Evolutionary conservation across 208 protist species (phyloP).

Genomic region (Crithidia sp.): DNA sequence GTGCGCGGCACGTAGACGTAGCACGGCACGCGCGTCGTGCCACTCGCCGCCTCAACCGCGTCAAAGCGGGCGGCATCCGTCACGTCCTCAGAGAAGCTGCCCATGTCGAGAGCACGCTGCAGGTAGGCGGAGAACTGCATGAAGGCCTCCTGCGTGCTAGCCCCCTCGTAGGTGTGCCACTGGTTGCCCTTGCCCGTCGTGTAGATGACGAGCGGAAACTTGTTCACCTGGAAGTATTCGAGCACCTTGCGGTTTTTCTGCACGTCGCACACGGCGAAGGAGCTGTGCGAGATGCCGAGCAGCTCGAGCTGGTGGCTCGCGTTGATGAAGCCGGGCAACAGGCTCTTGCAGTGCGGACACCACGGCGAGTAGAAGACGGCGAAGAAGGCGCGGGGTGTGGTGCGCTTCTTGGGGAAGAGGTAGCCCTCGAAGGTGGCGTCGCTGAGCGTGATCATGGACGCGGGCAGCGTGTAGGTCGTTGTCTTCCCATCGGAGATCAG

Average conservation of each 20-base stretch:
- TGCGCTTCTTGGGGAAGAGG: slow-evolving; percentile 53
- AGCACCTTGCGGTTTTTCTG: slow-evolving; percentile 46
- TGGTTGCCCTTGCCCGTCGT: slow-evolving; percentile 63
- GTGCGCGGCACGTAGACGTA: slow-evolving; percentile 65
- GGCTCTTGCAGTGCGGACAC: slow-evolving; percentile 80
- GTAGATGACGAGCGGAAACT: slow-evolving; percentile 82
- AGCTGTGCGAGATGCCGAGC: slow-evolving; percentile 27
- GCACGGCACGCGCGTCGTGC: slow-evolving; percentile 61
- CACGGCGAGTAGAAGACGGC: slow-evolving; percentile 86
- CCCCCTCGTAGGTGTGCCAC: slow-evolving; percentile 66
- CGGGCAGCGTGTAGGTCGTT: slow-evolving; percentile 38
- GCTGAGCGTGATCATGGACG: slow-evolving; percentile 41
- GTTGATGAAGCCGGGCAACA: slow-evolving; percentile 79
- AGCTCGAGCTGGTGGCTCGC: slow-evolving; percentile 45
- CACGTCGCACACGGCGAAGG: slow-evolving; percentile 68
- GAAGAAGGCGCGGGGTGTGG: slow-evolving; percentile 55
- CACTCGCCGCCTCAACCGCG: slow-evolving; percentile 37
- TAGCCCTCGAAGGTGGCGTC: slow-evolving; percentile 69
- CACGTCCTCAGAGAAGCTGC: slow-evolving; percentile 71
- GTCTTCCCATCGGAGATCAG: slow-evolving; percentile 28
- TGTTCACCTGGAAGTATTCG: slow-evolving; percentile 57
- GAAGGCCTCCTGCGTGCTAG: slow-evolving; percentile 56
- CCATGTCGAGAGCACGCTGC: slow-evolving; percentile 44
- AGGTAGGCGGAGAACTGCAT: slow-evolving; percentile 64
- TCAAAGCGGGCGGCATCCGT: slow-evolving; percentile 47